Percentiles rank a stretch among this genome's conserved stretches.
Evolutionary conservation across 192 early-diverging fungal species (phyloP).

Genomic region (Entophlyctis luteolus): DNA sequence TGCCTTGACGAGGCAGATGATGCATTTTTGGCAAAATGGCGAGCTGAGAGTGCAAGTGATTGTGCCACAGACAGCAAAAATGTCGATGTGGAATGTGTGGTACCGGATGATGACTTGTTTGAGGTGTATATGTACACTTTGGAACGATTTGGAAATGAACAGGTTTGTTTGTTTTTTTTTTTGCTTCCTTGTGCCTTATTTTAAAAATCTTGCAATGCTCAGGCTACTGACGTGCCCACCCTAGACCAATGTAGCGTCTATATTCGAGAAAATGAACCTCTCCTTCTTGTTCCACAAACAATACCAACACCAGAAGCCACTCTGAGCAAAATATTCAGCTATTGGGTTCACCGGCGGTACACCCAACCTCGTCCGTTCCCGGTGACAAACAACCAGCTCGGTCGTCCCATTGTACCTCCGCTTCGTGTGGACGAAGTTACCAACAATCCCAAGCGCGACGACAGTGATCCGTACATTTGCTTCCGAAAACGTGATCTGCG

Average conservation of each 20-base stretch:
- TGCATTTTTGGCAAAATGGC: slow-evolving; percentile 49
- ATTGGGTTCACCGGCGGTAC: slow-evolving; percentile 23
- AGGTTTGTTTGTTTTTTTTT: background rate
- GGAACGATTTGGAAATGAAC: slow-evolving; percentile 67
- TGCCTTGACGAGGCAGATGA: slow-evolving; percentile 86
- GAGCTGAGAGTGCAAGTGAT: slow-evolving; percentile 19
- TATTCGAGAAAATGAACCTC: background rate
- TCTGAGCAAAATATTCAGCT: background rate
- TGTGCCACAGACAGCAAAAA: no score
- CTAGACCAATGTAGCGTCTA: background rate
- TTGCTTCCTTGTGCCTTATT: background rate
- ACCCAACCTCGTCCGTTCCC: background rate
- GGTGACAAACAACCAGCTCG: slow-evolving; percentile 11
- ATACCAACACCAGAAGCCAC: background rate
- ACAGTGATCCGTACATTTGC: slow-evolving; percentile 91
- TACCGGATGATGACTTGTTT: slow-evolving; percentile 55
- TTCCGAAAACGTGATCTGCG: slow-evolving; percentile 94
- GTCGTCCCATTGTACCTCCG: slow-evolving; percentile 17
- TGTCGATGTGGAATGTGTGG: no score
- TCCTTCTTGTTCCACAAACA: no score
- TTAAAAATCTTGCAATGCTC: background rate
- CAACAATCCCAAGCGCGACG: slow-evolving; percentile 33
- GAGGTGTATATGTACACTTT: slow-evolving; percentile 76
- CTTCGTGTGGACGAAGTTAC: slow-evolving; percentile 18
- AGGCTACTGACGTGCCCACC: background rate